phyloP scores from a whole-genome alignment of 441 rosid genomes.

The Theobroma grandiflorum region DNA sequence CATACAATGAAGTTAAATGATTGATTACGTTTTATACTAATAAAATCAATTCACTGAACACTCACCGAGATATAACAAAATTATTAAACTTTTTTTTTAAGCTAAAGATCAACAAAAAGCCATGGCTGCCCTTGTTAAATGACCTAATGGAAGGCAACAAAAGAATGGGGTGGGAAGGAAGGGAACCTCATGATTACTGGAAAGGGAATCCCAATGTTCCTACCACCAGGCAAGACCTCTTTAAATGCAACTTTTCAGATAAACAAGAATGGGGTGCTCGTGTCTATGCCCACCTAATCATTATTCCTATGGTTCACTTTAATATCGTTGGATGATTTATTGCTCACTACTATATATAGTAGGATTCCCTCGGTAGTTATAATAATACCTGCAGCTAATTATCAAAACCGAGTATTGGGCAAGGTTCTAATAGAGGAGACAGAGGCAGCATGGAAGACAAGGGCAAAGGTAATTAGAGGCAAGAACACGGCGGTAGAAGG shows the following conservation, averaged over 20 bases:
- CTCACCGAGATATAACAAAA: too few species aligned
- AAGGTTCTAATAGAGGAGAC: too few species aligned
- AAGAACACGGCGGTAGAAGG: too few species aligned
- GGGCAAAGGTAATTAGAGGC: too few species aligned
- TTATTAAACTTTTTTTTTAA: too few species aligned
- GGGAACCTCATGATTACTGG: conserved; percentile 73
- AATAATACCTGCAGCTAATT: background rate
- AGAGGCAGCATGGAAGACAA: too few species aligned
- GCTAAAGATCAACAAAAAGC: conserved; percentile 51
- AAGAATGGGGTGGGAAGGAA: conserved; percentile 54
- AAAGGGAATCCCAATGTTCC: conserved; percentile 73
- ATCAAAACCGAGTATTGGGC: too few species aligned
- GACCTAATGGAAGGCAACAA: conserved; percentile 62
- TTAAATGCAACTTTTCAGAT: conserved; percentile 67
- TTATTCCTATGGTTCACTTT: background rate
- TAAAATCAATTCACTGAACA: too few species aligned
- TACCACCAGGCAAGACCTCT: conserved; percentile 52
- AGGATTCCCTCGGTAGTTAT: background rate
- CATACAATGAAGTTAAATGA: too few species aligned
- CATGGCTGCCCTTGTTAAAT: conserved; percentile 57
- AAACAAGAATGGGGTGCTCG: conserved; percentile 70
- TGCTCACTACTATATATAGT: background rate
- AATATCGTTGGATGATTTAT: background rate
- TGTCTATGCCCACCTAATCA: conserved; percentile 54
- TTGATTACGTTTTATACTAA: too few species aligned